Percentiles rank a stretch among this genome's conserved stretches.
phyloP scores from a whole-genome alignment of 169 alveolate genomes.

The Eimeria necatrix region DNA sequence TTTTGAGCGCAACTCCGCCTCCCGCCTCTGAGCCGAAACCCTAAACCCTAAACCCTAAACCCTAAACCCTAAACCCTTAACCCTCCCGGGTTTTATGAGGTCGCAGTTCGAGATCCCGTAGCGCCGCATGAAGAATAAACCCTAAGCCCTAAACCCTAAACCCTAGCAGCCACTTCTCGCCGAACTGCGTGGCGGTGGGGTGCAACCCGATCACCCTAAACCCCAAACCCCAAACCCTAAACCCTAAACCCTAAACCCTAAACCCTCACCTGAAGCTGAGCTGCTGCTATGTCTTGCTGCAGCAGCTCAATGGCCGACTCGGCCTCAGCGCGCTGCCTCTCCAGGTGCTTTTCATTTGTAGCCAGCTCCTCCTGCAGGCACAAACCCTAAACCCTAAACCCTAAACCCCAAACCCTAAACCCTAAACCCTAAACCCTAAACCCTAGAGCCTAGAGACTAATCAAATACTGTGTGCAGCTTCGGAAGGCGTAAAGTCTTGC shows the following conservation, averaged over 20 bases:
- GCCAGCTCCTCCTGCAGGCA: constrained; percentile 27
- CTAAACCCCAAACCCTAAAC: constrained; percentile 59
- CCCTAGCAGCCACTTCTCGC: background rate
- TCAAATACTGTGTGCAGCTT: too few relatives aligned
- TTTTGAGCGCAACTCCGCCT: too few relatives aligned
- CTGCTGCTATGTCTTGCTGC: constrained; percentile 63
- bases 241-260: constrained; percentile 57
- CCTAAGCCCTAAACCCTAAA: background rate
- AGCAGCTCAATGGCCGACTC: constrained; percentile 41
- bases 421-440: background rate
- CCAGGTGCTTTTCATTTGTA: background rate
- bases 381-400: constrained; percentile 32
- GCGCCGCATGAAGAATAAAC: background rate
- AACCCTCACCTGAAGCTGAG: constrained; percentile 37
- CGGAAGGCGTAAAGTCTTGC: background rate
- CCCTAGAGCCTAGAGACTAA: too few relatives aligned
- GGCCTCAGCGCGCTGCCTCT: constrained; percentile 53
- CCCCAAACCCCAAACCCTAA: background rate
- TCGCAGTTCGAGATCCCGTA: background rate
- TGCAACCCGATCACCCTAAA: background rate
- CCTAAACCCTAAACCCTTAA: constrained; percentile 4
- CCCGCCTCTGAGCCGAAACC: too few relatives aligned
- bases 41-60: constrained; percentile 2
- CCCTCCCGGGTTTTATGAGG: too few relatives aligned
- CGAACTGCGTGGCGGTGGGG: background rate